phyloP scores from a whole-genome alignment of 768 basidiomycete genomes.

The Boletus rubroflammeus region DNA sequence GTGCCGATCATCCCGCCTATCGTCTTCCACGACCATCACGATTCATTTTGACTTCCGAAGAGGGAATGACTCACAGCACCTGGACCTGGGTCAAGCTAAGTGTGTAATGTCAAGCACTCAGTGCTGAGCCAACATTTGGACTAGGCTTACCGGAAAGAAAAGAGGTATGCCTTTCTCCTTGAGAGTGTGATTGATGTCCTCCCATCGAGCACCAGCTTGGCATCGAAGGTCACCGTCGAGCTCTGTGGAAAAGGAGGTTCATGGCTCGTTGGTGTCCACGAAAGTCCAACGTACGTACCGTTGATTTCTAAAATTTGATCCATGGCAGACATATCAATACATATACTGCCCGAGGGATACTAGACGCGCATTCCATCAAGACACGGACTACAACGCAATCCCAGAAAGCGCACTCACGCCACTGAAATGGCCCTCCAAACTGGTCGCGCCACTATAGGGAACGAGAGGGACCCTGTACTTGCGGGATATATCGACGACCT shows the following conservation, averaged over 20 bases:
- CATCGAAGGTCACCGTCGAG: conserved; percentile 71
- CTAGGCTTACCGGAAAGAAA: conserved; percentile 73
- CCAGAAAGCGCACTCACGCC: conserved; percentile 44
- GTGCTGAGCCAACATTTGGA: background rate
- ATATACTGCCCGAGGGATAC: conserved; percentile 55
- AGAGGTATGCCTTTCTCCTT: conserved; percentile 68
- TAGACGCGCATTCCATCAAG: conserved; percentile 15
- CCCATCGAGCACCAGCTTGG: conserved; percentile 76
- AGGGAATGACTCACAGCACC: conserved; percentile 48
- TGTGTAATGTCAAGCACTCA: background rate
- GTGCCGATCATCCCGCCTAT: conserved; percentile 90
- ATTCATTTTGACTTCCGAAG: background rate
- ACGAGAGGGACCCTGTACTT: conserved; percentile 74
- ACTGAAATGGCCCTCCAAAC: conserved; percentile 82
- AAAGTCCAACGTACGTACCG: conserved; percentile 34
- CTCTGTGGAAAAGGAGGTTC: conserved; percentile 37
- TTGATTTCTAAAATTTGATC: conserved; percentile 59
- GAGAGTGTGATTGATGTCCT: conserved; percentile 69
- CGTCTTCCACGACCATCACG: conserved; percentile 41
- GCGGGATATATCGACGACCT: conserved; percentile 70
- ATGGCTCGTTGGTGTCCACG: background rate
- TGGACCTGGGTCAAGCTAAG: conserved; percentile 67
- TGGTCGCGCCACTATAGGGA: conserved; percentile 82
- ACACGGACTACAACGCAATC: background rate
- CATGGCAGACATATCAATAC: conserved; percentile 66